Percentiles rank a stretch among this genome's conserved stretches.
phyloP scores from a whole-genome alignment of 192 early-diverging fungal species.

The Linnemannia schmuckeri region DNA sequence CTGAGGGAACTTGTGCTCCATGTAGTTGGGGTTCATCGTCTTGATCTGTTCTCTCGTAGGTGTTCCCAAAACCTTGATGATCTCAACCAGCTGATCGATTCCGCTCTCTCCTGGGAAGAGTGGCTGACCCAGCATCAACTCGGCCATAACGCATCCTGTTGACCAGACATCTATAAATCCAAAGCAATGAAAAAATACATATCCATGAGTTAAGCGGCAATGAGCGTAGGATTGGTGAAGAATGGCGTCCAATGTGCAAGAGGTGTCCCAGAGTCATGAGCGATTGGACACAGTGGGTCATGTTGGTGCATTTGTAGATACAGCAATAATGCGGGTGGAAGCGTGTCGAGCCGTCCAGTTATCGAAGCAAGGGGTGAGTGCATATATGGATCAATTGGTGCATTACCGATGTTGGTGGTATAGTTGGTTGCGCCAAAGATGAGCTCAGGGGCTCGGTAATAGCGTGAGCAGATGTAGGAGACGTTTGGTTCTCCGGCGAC shows the following conservation, averaged over 20 bases:
- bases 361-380: neutral
- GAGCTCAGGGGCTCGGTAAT: slow-evolving; percentile 97
- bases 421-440: slow-evolving; percentile 98
- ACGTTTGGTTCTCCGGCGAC: slow-evolving; percentile 97
- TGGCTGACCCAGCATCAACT: slow-evolving; percentile 93
- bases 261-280: neutral
- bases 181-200: neutral
- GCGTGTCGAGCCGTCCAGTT: neutral
- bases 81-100: slow-evolving; percentile 98
- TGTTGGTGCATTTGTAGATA: neutral
- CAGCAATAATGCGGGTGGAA: neutral
- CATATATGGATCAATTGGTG: neutral
- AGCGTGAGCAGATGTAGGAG: slow-evolving; percentile 97
- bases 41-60: slow-evolving; percentile 96
- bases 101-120: slow-evolving; percentile 97
- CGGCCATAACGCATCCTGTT: slow-evolving; percentile 96
- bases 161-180: slow-evolving; percentile 88
- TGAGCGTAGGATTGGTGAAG: slow-evolving; percentile 6
- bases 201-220: neutral
- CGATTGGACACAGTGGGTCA: neutral
- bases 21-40: slow-evolving; percentile 98
- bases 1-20: slow-evolving; percentile 98
- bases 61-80: slow-evolving; percentile 99
- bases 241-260: neutral
- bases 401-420: slow-evolving; percentile 76